Percentiles rank a stretch among this genome's conserved stretches.
phyloP scores from a whole-genome alignment of 1,284 basidiomycete genomes.

The Stereum hirsutum region DNA sequence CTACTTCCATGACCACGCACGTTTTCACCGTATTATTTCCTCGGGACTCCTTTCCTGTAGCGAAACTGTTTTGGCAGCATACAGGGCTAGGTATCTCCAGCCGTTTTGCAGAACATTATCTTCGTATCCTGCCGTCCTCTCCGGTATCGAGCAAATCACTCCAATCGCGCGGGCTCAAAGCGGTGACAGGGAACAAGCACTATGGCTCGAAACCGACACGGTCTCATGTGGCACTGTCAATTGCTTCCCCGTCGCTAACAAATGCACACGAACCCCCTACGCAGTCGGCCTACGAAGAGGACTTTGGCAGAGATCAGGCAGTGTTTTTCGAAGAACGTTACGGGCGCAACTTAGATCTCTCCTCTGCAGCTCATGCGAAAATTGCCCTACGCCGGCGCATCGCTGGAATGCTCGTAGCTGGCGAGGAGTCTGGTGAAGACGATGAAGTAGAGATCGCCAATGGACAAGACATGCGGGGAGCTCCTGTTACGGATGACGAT shows the following conservation, averaged over 20 bases:
- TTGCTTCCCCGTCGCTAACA: slow-evolving; percentile 5
- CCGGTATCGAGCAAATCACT: slow-evolving; percentile 19
- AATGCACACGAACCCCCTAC: slow-evolving; percentile 8
- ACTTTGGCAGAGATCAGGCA: slow-evolving; percentile 32
- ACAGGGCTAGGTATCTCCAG: slow-evolving; percentile 87
- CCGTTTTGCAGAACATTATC: slow-evolving; percentile 77
- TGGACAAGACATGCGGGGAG: slow-evolving; percentile 55
- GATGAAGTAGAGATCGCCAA: slow-evolving; percentile 37
- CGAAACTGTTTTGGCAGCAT: slow-evolving; percentile 96
- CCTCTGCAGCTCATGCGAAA: slow-evolving; percentile 81
- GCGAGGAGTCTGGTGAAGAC: slow-evolving; percentile 35
- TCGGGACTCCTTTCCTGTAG: slow-evolving; percentile 49
- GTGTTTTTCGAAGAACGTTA: slow-evolving; percentile 90
- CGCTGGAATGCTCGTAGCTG: slow-evolving; percentile 79
- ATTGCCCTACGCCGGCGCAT: slow-evolving; percentile 81
- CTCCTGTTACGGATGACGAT: slow-evolving; percentile 70
- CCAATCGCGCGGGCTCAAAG: slow-evolving; percentile 29
- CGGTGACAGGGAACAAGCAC: slow-evolving; percentile 55
- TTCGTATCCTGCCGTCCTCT: too few relatives aligned
- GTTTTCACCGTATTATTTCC: slow-evolving; percentile 82
- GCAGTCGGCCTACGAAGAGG: background rate
- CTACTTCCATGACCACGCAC: slow-evolving; percentile 19
- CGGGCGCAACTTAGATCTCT: slow-evolving; percentile 80
- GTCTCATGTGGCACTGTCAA: slow-evolving; percentile 11
- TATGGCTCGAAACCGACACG: slow-evolving; percentile 41